Percentiles rank a stretch among this genome's conserved stretches.
These are phyloP conservation scores for Mitragyna speciosa DNA, from an alignment of 257 asterid genomes.

Conservation along the genomic window DNA sequence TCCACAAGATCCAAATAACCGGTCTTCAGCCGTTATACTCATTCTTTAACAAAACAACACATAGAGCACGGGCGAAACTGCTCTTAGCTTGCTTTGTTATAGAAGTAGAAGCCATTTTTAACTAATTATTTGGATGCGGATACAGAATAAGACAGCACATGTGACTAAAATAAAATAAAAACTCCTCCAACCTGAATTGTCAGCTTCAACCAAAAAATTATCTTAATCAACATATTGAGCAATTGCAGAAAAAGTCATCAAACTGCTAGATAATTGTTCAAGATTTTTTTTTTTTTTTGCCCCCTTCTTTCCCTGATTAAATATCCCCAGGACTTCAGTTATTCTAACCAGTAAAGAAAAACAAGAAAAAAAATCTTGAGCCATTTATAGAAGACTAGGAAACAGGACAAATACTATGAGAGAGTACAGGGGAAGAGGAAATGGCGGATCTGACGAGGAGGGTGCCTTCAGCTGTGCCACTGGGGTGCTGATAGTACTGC, in stretches of 20 bases:
- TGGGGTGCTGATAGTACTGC: conserved; percentile 48
- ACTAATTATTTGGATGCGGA: too few species aligned
- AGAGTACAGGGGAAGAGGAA: conserved; percentile 63
- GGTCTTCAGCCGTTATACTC: neutral
- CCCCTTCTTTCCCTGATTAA: too few species aligned
- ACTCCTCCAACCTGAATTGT: neutral
- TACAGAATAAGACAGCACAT: too few species aligned
- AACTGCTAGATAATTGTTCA: neutral
- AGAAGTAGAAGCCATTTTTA: too few species aligned
- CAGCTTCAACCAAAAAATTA: neutral
- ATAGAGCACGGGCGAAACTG: too few species aligned
- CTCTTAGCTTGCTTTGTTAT: too few species aligned
- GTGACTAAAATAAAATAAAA: neutral
- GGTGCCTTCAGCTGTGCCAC: conserved; percentile 53
- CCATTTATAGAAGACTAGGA: neutral
- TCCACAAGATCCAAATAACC: neutral
- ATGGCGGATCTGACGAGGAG: conserved; percentile 66
- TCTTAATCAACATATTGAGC: neutral
- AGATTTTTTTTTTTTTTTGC: neutral
- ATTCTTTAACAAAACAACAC: neutral
- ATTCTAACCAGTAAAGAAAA: neutral
- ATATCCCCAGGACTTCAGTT: too few species aligned
- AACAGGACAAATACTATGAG: neutral
- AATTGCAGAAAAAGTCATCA: neutral
- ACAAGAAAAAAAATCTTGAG: neutral